Evolutionary conservation across 1,284 basidiomycete genomes (phyloP), one percentile per base, ranked within the genome.

Genomic region (Vanrija sp.): DNA sequence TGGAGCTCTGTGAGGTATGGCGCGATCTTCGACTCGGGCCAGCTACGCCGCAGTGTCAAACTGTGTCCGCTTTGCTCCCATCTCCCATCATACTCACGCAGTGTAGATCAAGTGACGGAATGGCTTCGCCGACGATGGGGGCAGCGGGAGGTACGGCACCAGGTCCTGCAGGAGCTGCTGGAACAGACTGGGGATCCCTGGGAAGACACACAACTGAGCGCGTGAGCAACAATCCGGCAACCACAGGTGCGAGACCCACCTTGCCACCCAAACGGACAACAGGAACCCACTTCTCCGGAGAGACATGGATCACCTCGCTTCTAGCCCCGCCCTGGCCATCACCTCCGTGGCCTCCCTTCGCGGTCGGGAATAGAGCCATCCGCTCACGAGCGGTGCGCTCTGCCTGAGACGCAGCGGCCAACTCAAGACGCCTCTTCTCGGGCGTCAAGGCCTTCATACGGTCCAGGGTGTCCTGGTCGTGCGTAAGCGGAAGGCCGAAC

Each of bases 161-260:
- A 94, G 76, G 16, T 81, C 83, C 51, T 85, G 81, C 29, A 93
- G 78, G 80, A 94, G 86, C 69, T 84, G 84, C 66, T 89, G 85
- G 77, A 93, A 95, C 19, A 95, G 80, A 1, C 81, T 78, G 0
- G 92, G 92, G 51, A 95, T 91, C n/a, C 91, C 92, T 0, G 92
- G 92, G 73, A 95, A 86, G 21, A 95, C 80, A 74, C 89, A 94
- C 3, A 95, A 80, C 78, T 76, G 55, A 15, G 26, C n/a, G 5
- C 2, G 14, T 34, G 34, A 14, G 34, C 12, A 12, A 14, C 15
- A 18, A 12, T 5, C 26, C 6, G 10, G 12, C 34, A 18, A 10
- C 14, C 12, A 15, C 34, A 15, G 4, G 2, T 12, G 34, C 34
- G 14, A 14, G 12, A 64, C 69, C 43, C 55, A 76, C 75, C 64